phyloP scores from a whole-genome alignment of 345 rosid species.

The Euphorbia peplus region DNA sequence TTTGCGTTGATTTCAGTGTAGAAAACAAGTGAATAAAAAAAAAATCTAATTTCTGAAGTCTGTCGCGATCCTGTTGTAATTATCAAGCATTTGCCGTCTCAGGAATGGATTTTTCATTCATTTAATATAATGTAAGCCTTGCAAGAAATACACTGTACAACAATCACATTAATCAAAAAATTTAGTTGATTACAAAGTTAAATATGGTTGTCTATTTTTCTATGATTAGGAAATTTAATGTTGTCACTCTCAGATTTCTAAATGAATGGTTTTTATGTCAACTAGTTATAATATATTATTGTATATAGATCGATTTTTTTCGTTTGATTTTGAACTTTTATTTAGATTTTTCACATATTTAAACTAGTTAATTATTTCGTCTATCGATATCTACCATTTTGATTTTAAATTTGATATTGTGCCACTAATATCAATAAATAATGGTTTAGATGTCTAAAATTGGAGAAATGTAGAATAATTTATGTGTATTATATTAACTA shows the following conservation, averaged over 20 bases:
- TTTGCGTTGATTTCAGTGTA: slow-evolving; percentile 46
- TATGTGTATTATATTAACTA: no score
- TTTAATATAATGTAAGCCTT: background rate
- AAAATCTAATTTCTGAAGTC: slow-evolving; percentile 18
- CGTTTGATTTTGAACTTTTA: no score
- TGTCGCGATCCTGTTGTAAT: slow-evolving; percentile 31
- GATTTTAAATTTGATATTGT: no score
- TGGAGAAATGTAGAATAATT: no score
- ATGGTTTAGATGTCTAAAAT: no score
- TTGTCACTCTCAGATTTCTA: background rate
- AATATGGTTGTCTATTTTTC: background rate
- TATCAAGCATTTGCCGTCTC: slow-evolving; percentile 23
- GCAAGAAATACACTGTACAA: background rate
- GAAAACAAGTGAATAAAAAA: slow-evolving; percentile 23
- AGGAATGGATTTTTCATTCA: slow-evolving; percentile 5
- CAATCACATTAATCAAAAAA: background rate
- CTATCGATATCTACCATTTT: no score
- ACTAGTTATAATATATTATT: no score
- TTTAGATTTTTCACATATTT: no score
- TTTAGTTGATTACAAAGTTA: slow-evolving; percentile 1
- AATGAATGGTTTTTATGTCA: no score
- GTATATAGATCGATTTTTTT: no score
- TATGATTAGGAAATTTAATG: background rate
- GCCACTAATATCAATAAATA: no score
- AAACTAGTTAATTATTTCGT: no score